phyloP scores from a whole-genome alignment of 2,329 filamentous ascomycete species.

The Curvularia lunata region DNA sequence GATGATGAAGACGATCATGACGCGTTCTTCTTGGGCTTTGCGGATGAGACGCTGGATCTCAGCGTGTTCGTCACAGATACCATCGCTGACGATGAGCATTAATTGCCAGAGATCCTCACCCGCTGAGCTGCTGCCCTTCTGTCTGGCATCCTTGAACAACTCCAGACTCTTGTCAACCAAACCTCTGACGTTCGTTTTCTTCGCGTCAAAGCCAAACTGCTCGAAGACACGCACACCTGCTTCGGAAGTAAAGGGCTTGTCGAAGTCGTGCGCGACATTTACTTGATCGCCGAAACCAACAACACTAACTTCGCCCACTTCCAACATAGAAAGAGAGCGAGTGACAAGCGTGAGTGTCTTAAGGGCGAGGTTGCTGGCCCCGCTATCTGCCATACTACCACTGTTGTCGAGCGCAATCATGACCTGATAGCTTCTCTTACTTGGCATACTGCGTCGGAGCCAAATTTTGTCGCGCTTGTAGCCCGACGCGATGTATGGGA shows the following conservation, averaged over 20 bases:
- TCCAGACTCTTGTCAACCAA: conserved; percentile 80
- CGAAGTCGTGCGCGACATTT: conserved; percentile 84
- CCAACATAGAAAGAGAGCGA: conserved; percentile 86
- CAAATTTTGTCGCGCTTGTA: conserved; percentile 99
- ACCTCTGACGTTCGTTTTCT: conserved; percentile 81
- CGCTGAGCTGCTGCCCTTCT: conserved; percentile 58
- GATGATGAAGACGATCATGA: conserved; percentile 98
- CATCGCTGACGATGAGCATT: conserved; percentile 90
- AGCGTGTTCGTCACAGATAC: conserved; percentile 89
- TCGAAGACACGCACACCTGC: conserved; percentile 84
- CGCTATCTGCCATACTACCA: conserved; percentile 86
- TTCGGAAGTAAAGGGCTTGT: conserved; percentile 78
- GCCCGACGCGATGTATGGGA: conserved; percentile 96
- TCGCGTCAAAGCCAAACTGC: conserved; percentile 83
- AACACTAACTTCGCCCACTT: conserved; percentile 91
- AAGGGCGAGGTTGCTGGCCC: conserved; percentile 80
- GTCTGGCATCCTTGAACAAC: conserved; percentile 78
- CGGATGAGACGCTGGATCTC: conserved; percentile 81
- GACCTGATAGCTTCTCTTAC: conserved; percentile 95
- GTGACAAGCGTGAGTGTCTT: conserved; percentile 93
- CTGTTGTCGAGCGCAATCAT: conserved; percentile 97
- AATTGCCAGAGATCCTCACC: conserved; percentile 89
- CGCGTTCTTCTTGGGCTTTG: conserved; percentile 87
- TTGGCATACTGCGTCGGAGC: conserved; percentile 92
- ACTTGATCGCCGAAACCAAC: conserved; percentile 87